Conservation (phyloP, 1,284 basidiomycete genomes). For the Ustilago cynodontis region DNA sequence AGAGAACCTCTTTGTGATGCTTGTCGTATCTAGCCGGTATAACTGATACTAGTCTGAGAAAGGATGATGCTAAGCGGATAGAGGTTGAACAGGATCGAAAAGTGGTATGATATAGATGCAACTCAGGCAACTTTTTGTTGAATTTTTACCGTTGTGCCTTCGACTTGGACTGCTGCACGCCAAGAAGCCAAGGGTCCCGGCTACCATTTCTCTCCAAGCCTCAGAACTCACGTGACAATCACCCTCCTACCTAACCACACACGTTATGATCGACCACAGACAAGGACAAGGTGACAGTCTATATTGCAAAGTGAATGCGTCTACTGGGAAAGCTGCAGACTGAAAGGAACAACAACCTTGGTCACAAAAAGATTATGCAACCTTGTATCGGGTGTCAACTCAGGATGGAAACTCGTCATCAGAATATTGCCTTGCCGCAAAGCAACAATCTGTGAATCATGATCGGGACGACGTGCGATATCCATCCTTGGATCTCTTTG, state of each 20-base stretch:
- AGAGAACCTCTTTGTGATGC: no score
- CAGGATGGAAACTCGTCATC: slow-evolving; percentile 93
- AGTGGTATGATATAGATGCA: no score
- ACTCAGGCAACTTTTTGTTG: no score
- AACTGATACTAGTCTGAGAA: no score
- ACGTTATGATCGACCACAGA: background rate
- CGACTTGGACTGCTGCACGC: no score
- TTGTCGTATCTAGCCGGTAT: no score
- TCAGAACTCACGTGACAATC: slow-evolving; percentile 10
- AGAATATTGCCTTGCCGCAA: slow-evolving; percentile 85
- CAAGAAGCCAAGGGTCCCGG: background rate
- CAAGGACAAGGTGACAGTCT: background rate
- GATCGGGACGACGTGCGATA: slow-evolving; percentile 39
- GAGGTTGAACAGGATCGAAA: no score
- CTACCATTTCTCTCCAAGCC: background rate
- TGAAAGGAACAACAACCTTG: slow-evolving; percentile 39
- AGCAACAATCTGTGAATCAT: slow-evolving; percentile 80
- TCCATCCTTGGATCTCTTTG: slow-evolving; percentile 30
- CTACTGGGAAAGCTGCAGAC: slow-evolving; percentile 11
- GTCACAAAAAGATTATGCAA: slow-evolving; percentile 88
- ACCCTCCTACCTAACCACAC: slow-evolving; percentile 4
- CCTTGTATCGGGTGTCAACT: slow-evolving; percentile 86
- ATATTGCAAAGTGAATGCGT: background rate
- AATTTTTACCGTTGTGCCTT: no score
- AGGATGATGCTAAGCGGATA: no score